Conservation (phyloP, 805 yeast genomes). For the Starmerella potacharoeniae region DNA sequence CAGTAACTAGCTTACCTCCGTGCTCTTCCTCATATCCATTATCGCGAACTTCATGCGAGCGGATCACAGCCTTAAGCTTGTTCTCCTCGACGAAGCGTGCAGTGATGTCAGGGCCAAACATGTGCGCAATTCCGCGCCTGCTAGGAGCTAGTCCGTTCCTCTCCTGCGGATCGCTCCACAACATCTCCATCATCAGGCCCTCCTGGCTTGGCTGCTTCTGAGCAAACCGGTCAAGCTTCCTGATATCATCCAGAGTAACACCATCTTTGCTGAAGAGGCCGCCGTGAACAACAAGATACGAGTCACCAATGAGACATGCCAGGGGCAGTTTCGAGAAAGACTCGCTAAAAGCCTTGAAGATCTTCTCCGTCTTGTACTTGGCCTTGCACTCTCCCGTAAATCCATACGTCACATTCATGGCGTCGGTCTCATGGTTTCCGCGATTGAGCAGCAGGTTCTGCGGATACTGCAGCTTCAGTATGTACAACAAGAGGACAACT, state of each 20-base stretch:
- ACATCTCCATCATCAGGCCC: constrained; percentile 88
- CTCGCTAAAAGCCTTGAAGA: constrained; percentile 74
- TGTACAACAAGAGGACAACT: constrained; percentile 70
- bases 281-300: constrained; percentile 88
- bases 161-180: constrained; percentile 95
- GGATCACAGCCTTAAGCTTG: constrained; percentile 62
- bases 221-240: constrained; percentile 52
- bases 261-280: constrained; percentile 66
- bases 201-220: constrained; percentile 72
- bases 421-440: constrained; percentile 94
- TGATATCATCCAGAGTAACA: constrained; percentile 62
- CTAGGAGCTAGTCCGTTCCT: constrained; percentile 71
- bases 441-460: constrained; percentile 61
- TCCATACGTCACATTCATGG: constrained; percentile 94
- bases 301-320: constrained; percentile 65
- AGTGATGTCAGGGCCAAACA: constrained; percentile 94
- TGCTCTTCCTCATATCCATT: constrained; percentile 85
- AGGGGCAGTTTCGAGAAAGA: constrained; percentile 78
- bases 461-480: constrained; percentile 70
- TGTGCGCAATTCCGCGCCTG: constrained; percentile 90
- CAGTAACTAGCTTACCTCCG: constrained; percentile 73
- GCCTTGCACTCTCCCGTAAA: constrained; percentile 91
- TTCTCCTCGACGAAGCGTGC: constrained; percentile 62
- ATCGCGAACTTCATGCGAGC: constrained; percentile 94
- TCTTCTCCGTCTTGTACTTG: constrained; percentile 61